Evolutionary conservation across 176 grass and related monocot genomes (phyloP), one percentile per base, ranked within the genome.

Genomic region (Ananas comosus): DNA sequence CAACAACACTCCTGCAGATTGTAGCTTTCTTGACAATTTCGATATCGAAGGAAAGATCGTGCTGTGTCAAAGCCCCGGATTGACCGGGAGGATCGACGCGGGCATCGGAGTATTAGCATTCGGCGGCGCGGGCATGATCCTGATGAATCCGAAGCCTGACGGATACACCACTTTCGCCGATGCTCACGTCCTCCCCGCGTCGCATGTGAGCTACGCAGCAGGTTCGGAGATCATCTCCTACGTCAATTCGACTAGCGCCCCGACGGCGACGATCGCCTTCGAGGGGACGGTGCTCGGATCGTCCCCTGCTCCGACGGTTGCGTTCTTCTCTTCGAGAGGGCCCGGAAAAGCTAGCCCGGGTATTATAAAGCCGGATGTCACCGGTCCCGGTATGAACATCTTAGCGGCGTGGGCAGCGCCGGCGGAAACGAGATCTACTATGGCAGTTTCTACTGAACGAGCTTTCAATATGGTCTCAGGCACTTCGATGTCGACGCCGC

Each of bases 401-500:
- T 73, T 96, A 49, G 92, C 88, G 1, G 92, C 88, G 47, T 96
- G 86, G 86, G 81, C 88, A 53, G 76, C 72, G 9, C 3, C 16
- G 16, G 10, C 12, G 10, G 64, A 47, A 83, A 69, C 70, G 81
- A 79, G 53, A 74, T 88, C 67, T 74, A 87, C 72, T 73, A 72
- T 42, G 33, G 5, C 33, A 42, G 5, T 4, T 76, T 81, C 66
- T 85, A 81, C 79, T 49, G 25, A 27, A 27, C 80, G 17, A 77
- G 79, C 64, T 71, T 96, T 91, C 70, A 80, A 85, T 51, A 69
- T 96, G 21, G 70, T 87, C 51, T 96, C 93, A 42, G 93, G 93
- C 13, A 96, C 93, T 16, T 96, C 93, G 78, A 96, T 92, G 88
- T 85, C 93, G 1, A 86, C 91, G 24, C 85, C 91, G 18, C 91